Evolutionary conservation across 345 rosid genomes (phyloP), one percentile per base, ranked within the genome.

Genomic region (Salix brachista): DNA sequence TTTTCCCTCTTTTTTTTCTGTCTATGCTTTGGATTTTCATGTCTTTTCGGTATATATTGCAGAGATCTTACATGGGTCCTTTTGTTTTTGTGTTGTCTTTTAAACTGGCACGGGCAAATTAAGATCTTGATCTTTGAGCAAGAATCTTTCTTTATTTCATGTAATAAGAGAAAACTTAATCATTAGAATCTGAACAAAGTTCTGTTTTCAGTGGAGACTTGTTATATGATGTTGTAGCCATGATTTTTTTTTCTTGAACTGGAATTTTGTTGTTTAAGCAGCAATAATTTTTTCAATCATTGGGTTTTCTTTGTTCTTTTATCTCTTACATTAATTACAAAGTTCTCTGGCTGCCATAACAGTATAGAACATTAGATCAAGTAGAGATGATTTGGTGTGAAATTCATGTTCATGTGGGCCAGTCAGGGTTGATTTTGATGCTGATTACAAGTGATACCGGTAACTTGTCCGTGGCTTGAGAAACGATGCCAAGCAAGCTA

Each of bases 401-500:
- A 70, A 30, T 54, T 62, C 52, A 75, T 76, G 19, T 60, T 77
- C 44, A 36, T 73, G 48, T 84, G 82, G 78, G 62, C 79, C 19
- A 54, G 79, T 82, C 82, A 85, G 89, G 79, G 75, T 65, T 83
- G 37, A 48, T 65, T 70, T 66, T 23, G 70, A 79, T 71, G 77
- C 16, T 72, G 66, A 61, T 54, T 23, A 77, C 78, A 72, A 18
- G 72, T 67, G 80, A 75, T 56, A 74, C 54, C 71, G 84, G 66
- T 83, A 71, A 73, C 74, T 74, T 75, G 84, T 82, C 30, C 83
- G 87, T 74, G 80, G 89, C 89, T 87, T 92, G 90, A 83, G 90
- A 90, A 91, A 90, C 86, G 88, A 94, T 96, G 99, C 98, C 89
- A 89, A 91, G 83, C 90, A 91, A 96, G 92, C 96, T 85, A 96